Base-by-base conservation (phyloP, 805 yeast genomes). In the Teunomyces pallodes region DNA sequence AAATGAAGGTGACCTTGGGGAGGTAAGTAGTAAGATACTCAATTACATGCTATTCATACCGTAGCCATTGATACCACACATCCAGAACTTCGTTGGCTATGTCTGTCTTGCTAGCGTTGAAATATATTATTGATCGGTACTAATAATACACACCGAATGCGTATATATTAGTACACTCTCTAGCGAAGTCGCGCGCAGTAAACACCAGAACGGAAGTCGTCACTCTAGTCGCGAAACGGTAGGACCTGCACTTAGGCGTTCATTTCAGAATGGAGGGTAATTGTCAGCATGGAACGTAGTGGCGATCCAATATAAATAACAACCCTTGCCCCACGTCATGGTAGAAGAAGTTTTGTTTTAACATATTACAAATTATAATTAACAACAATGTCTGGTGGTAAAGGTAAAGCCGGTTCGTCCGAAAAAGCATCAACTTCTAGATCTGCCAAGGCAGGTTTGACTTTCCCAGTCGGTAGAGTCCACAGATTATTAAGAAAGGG, bases 401-500 rank as follows among this genome's bases (percentile, higher is more conserved):
- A 54, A 51, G 57, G 78, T 55, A 73, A 73, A 68, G 75, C 78
- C 56, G 74, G 75, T 54, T 63, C 75, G 46, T 54, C 75, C 55
- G 78, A 73, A 66, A 73, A 73, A 64, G 77, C 75, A 50, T 73
- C 78, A 46, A 73, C 77, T 55, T 69, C 77, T 46, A 72, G 78
- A 72, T 73, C 78, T 43, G 67, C 77, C 50, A 73, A 73, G 66
- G 78, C 78, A 54, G 78, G 78, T 54, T 72, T 73, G 67, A 71
- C 75, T 53, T 73, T 73, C 75, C 78, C 78, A 59, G 78, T 73
- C 53, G 78, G 78, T 56, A 72, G 78, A 70, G 76, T 73, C 55
- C 78, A 73, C 66, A 73, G 78, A 73, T 69, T 73, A 60, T 73
- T 74, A 59, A 74, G 76, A 70, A 74, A 72, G 63, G 79, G 79